Percentiles rank a stretch among this genome's conserved stretches.
Evolutionary conservation across 2,329 filamentous ascomycete species (phyloP).

Genomic region (Nannizziopsis barbatae): DNA sequence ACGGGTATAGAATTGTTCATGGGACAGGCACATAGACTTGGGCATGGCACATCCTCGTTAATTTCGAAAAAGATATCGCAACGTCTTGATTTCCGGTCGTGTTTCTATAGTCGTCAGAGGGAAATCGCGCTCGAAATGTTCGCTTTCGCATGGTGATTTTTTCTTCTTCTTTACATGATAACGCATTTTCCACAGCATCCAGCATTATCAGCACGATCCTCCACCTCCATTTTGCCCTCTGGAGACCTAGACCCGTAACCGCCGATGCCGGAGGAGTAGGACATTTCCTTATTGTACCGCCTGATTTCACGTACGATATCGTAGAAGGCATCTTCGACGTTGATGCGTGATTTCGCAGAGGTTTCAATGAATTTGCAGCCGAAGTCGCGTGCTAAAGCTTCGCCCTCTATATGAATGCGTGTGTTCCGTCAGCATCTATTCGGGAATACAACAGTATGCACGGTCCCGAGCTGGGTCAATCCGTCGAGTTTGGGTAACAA

Average conservation of each 20-base stretch:
- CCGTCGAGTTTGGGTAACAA: not conserved
- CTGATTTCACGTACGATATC: constrained; percentile 96
- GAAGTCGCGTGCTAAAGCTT: constrained; percentile 73
- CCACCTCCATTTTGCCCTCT: constrained; percentile 62
- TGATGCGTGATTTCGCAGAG: constrained; percentile 93
- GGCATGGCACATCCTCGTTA: constrained; percentile 10
- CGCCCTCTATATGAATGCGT: constrained; percentile 59
- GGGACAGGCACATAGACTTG: not conserved
- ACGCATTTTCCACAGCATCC: constrained; percentile 81
- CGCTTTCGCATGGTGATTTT: constrained; percentile 4
- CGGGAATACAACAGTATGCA: too few species aligned
- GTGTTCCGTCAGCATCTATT: not conserved
- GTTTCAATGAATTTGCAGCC: constrained; percentile 99
- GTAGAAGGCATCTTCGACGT: constrained; percentile 97
- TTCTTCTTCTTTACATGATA: constrained; percentile 57
- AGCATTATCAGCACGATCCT: constrained; percentile 39
- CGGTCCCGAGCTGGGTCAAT: not conserved
- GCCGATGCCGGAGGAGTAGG: constrained; percentile 59
- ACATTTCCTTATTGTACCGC: constrained; percentile 97
- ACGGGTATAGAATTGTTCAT: not conserved
- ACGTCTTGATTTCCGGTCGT: constrained; percentile 6
- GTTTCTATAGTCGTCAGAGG: constrained; percentile 9
- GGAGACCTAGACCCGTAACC: constrained; percentile 52
- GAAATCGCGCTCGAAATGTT: not conserved
- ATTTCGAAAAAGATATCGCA: constrained; percentile 3